Evolutionary conservation across 805 yeast species (phyloP).

Genomic region (Isabelozyma rhagii): DNA sequence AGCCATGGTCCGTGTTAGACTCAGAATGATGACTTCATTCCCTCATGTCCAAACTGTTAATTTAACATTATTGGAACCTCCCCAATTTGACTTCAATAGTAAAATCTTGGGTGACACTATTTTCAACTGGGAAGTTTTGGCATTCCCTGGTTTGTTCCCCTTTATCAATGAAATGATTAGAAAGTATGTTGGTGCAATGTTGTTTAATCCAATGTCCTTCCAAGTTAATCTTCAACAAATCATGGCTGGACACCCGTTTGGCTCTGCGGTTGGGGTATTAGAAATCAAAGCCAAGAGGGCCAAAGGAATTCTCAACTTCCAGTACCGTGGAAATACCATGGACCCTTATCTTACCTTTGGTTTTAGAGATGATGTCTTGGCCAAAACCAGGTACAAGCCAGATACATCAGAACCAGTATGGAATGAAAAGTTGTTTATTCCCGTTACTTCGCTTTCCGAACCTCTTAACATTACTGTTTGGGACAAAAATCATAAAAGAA

Average conservation of each 20-base stretch:
- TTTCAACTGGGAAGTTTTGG: conserved; percentile 83
- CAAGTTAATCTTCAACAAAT: conserved; percentile 90
- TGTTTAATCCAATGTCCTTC: conserved; percentile 87
- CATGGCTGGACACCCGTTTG: conserved; percentile 74
- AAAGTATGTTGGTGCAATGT: conserved; percentile 84
- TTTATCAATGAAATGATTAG: conserved; percentile 81
- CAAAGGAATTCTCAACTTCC: conserved; percentile 63
- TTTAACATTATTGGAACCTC: conserved; percentile 80
- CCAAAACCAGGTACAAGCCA: conserved; percentile 63
- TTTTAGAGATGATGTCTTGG: conserved; percentile 55
- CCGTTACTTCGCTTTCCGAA: conserved; percentile 74
- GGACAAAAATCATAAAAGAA: conserved; percentile 77
- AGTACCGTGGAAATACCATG: conserved; percentile 69
- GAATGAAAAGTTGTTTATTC: conserved; percentile 73
- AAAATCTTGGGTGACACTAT: conserved; percentile 73
- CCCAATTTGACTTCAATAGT: conserved; percentile 81
- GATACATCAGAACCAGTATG: conserved; percentile 75
- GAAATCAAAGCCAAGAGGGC: conserved; percentile 68
- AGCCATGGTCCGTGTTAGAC: conserved; percentile 71
- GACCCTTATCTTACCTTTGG: conserved; percentile 87
- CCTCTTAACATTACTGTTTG: conserved; percentile 69
- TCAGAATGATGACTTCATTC: conserved; percentile 84
- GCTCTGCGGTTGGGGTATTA: conserved; percentile 84
- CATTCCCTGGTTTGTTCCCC: conserved; percentile 82
- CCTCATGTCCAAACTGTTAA: conserved; percentile 94